Conservation (phyloP, 805 yeast species). For the Torulaspora microellipsoides region DNA sequence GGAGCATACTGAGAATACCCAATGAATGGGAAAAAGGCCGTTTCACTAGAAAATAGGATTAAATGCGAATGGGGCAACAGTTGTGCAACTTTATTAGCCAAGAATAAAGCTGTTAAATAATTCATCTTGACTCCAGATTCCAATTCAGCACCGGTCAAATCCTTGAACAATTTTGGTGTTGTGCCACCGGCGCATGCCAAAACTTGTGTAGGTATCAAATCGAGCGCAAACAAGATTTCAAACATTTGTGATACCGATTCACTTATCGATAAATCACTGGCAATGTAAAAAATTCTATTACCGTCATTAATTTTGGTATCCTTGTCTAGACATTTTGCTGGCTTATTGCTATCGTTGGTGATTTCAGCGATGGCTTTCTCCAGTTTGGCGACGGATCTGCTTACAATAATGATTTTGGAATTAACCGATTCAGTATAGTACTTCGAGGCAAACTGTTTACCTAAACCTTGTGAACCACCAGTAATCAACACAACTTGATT, state of each 20-base stretch:
- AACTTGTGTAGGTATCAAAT: conserved; percentile 59
- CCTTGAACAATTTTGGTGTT: conserved; percentile 70
- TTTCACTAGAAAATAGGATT: conserved; percentile 67
- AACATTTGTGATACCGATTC: conserved; percentile 39
- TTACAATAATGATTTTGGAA: conserved; percentile 67
- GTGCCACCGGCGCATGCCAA: conserved; percentile 88
- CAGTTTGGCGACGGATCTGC: conserved; percentile 66
- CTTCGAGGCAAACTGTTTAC: conserved; percentile 66
- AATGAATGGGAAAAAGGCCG: conserved; percentile 80
- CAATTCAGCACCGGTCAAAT: conserved; percentile 55
- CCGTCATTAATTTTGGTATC: background rate
- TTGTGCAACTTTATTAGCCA: conserved; percentile 58
- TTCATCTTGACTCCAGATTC: conserved; percentile 60
- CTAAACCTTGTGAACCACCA: conserved; percentile 95
- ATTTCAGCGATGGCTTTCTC: conserved; percentile 45
- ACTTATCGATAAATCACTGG: conserved; percentile 64
- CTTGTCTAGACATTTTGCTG: background rate
- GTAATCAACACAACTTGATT: conserved; percentile 66
- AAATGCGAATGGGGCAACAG: conserved; percentile 45
- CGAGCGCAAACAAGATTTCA: conserved; percentile 24
- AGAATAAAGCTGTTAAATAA: conserved; percentile 66
- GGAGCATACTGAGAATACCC: conserved; percentile 95
- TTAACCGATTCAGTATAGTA: conserved; percentile 42
- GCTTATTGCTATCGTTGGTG: conserved; percentile 5
- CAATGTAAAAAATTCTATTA: conserved; percentile 41